Percentiles rank a stretch among this genome's conserved stretches.
phyloP scores from a whole-genome alignment of 768 basidiomycete genomes.

The Hygrophoropsis aurantiaca region DNA sequence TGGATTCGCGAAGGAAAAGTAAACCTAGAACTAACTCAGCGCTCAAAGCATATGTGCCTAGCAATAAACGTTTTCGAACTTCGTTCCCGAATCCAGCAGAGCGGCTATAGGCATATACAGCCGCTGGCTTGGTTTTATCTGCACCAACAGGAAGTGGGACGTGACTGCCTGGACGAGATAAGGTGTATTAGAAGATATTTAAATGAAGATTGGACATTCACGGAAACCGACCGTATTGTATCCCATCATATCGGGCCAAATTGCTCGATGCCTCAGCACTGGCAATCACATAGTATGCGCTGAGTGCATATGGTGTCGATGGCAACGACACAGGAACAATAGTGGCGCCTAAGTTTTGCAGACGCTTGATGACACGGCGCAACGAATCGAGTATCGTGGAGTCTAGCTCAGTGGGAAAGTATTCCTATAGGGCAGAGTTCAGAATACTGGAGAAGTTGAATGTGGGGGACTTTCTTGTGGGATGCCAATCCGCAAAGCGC shows the following conservation, averaged over 20 bases:
- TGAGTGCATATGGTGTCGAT: slow-evolving; percentile 67
- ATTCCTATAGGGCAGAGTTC: slow-evolving; percentile 48
- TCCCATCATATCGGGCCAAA: slow-evolving; percentile 85
- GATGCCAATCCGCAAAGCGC: slow-evolving; percentile 69
- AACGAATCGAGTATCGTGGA: slow-evolving; percentile 43
- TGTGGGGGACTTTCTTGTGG: slow-evolving; percentile 53
- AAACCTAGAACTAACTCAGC: slow-evolving; percentile 66
- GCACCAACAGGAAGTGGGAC: slow-evolving; percentile 40
- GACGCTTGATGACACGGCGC: slow-evolving; percentile 41
- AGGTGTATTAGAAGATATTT: background rate
- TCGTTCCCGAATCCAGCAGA: slow-evolving; percentile 77
- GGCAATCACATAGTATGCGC: slow-evolving; percentile 95
- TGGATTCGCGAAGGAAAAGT: background rate
- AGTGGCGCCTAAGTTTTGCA: slow-evolving; percentile 57
- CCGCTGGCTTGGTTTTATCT: slow-evolving; percentile 48
- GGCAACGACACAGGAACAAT: slow-evolving; percentile 77
- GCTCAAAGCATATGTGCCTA: slow-evolving; percentile 89
- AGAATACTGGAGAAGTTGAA: background rate
- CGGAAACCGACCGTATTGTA: slow-evolving; percentile 67
- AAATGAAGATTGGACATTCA: slow-evolving; percentile 30
- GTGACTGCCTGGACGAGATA: slow-evolving; percentile 45
- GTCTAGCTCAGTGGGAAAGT: slow-evolving; percentile 72
- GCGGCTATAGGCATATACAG: slow-evolving; percentile 66
- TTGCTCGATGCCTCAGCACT: slow-evolving; percentile 94
- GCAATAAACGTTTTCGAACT: slow-evolving; percentile 80